These are phyloP conservation scores for Dipodascopsis uninucleata DNA, from an alignment of 805 yeast genomes.

Conservation along the genomic window DNA sequence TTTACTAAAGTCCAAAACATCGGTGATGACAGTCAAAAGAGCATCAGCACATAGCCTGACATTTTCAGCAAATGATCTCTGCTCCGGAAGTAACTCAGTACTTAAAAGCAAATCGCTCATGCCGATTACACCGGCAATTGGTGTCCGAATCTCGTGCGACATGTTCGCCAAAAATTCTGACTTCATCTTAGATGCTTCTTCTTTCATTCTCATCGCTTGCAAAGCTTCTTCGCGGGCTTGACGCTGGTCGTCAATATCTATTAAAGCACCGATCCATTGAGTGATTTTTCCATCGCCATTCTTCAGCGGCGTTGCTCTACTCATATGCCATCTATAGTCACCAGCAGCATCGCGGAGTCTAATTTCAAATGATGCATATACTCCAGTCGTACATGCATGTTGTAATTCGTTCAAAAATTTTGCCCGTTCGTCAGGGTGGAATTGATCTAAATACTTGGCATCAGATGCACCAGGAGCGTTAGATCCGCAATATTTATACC, in stretches of 20 bases:
- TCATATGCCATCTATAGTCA: conserved; percentile 26
- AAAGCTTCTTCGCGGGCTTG: conserved; percentile 28
- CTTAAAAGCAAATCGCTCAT: conserved; percentile 50
- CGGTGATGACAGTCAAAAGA: conserved; percentile 51
- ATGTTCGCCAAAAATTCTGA: conserved; percentile 52
- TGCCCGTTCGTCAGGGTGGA: conserved; percentile 26
- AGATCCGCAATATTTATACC: conserved; percentile 26
- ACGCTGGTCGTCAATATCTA: conserved; percentile 29
- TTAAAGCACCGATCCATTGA: conserved; percentile 28
- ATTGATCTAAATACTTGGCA: conserved; percentile 17
- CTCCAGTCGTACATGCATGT: conserved; percentile 7
- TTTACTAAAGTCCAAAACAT: conserved; percentile 52
- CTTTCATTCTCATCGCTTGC: conserved; percentile 24
- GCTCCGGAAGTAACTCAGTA: conserved; percentile 44
- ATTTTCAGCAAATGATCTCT: conserved; percentile 51
- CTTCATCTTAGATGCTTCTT: conserved; percentile 35
- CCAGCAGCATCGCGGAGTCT: conserved; percentile 19
- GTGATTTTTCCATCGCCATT: conserved; percentile 20
- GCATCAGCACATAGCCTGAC: conserved; percentile 50
- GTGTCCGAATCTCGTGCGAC: conserved; percentile 58
- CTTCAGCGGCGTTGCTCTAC: conserved; percentile 23
- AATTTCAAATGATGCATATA: conserved; percentile 21
- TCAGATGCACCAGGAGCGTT: conserved; percentile 23
- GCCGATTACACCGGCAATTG: conserved; percentile 50
- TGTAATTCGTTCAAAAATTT: conserved; percentile 12